Evolutionary conservation across 129 eudicot species (phyloP), one percentile per base, ranked within the genome.

Genomic region (Oenanthe sinensis): DNA sequence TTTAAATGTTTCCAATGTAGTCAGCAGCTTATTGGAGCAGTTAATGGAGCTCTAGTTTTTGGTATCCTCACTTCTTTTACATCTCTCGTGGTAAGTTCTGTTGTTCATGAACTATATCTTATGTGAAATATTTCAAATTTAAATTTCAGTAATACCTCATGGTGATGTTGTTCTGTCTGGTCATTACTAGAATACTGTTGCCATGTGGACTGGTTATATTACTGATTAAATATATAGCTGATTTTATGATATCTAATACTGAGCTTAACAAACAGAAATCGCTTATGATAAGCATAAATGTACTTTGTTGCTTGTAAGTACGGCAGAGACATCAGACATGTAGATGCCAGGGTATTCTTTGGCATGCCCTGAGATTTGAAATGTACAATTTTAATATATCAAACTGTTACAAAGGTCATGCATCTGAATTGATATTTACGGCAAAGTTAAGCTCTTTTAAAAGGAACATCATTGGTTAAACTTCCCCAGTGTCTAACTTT

Each of bases 21-120:
- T 86, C 98, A 91, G 86, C 89, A 89, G 80, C 48, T 88, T 79
- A 89, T 94, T 82, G 98, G 96, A 76, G 97, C 92, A 46, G 94
- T 93, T 49, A 93, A 93, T 82, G 98, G 98, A 81, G 87, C 81
- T 83, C 82, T 93, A 71, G 96, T 93, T 50, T 78, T 88, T 46
- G 96, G 90, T 78, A 89, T 94, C 85, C 82, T 94, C 73, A 65
- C 82, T 17, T 90, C 98, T 45, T 94, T 94, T 85, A 79, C 96
- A 68, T 86, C 88, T 48, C 93, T 94, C 8, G 98, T 91, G 96
- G 98, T 94, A 91, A 86, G 36, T 70, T 30, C 58, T 65, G 0
- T 72, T 44, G 47, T 75, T 62, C 75, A 47, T 77, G 75, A 79
- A 42, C 79, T 28, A 79, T 13, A 71, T 26, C n/a, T 19, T 55